Percentiles rank a stretch among this genome's conserved stretches.
phyloP scores from a whole-genome alignment of 495 filamentous ascomycete genomes.

The Aspergillus hancockii region DNA sequence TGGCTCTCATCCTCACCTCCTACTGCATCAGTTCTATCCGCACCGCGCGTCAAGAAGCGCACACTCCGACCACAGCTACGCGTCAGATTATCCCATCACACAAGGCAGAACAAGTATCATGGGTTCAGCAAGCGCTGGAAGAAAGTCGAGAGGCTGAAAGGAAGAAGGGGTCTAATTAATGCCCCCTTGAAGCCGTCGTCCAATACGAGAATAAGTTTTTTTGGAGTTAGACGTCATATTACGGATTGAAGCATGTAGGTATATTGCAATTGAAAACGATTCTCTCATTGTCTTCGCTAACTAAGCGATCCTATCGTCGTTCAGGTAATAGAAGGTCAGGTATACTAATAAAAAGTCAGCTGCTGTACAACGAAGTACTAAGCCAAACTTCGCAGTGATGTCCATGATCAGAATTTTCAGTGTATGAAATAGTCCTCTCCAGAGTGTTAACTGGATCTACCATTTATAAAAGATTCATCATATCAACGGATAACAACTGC shows the following conservation, averaged over 20 bases:
- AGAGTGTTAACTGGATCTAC: slow-evolving; percentile 36
- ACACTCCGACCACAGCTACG: slow-evolving; percentile 10
- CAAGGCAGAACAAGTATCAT: slow-evolving; percentile 27
- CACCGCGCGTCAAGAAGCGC: slow-evolving; percentile 42
- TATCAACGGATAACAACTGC: slow-evolving; percentile 22
- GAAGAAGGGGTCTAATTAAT: slow-evolving; percentile 4
- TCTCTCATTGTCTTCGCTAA: background rate
- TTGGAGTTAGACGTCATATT: background rate
- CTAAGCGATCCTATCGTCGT: background rate
- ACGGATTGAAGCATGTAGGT: background rate
- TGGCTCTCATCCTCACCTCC: slow-evolving; percentile 49
- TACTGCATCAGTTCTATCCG: slow-evolving; percentile 53
- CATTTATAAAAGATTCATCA: slow-evolving; percentile 44
- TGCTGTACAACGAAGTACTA: background rate
- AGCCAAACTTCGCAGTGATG: background rate
- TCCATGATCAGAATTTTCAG: slow-evolving; percentile 49
- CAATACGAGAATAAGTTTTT: background rate
- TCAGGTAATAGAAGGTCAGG: background rate
- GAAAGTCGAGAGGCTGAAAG: slow-evolving; percentile 19
- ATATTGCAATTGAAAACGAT: background rate
- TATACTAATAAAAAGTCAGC: background rate
- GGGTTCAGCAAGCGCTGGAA: slow-evolving; percentile 44
- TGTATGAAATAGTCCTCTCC: slow-evolving; percentile 48
- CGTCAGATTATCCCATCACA: slow-evolving; percentile 11
- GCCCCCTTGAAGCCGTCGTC: background rate